Conservation (phyloP, 345 rosid species). For the Brassica rapa region DNA sequence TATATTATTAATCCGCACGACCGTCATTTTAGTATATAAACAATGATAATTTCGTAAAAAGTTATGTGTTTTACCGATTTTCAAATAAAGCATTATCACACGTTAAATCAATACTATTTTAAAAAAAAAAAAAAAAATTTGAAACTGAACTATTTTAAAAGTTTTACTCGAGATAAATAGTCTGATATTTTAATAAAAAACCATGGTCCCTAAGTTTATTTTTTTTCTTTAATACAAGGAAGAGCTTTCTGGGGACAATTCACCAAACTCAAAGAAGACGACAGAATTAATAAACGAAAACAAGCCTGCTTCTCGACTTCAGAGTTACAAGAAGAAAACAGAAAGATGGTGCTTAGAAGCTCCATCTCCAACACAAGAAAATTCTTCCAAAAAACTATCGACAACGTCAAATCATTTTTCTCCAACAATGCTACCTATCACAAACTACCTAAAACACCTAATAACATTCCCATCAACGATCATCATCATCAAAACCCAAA, state of each 20-base stretch:
- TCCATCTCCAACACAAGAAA: slow-evolving; percentile 62
- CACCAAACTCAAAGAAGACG: slow-evolving; percentile 37
- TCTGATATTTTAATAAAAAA: no score
- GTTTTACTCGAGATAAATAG: no score
- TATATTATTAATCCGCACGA: no score
- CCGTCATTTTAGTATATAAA: no score
- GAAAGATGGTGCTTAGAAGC: slow-evolving; percentile 56
- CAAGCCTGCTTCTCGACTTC: slow-evolving; percentile 16
- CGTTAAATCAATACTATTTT: no score
- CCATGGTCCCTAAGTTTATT: no score
- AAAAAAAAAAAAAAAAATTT: no score
- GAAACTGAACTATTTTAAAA: no score
- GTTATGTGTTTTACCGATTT: no score
- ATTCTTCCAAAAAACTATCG: slow-evolving; percentile 58
- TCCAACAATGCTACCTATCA: slow-evolving; percentile 45
- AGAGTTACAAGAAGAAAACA: not conserved
- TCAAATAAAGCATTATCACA: no score
- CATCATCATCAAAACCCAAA: slow-evolving; percentile 10
- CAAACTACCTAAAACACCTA: slow-evolving; percentile 59
- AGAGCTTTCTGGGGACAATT: slow-evolving; percentile 13
- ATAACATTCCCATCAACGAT: slow-evolving; percentile 34
- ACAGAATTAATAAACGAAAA: slow-evolving; percentile 2
- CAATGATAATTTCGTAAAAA: no score
- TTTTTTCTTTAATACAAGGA: not conserved
- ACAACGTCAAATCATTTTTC: slow-evolving; percentile 59